Conservation (phyloP, 345 rosid species). For the Ailanthus altissimus region DNA sequence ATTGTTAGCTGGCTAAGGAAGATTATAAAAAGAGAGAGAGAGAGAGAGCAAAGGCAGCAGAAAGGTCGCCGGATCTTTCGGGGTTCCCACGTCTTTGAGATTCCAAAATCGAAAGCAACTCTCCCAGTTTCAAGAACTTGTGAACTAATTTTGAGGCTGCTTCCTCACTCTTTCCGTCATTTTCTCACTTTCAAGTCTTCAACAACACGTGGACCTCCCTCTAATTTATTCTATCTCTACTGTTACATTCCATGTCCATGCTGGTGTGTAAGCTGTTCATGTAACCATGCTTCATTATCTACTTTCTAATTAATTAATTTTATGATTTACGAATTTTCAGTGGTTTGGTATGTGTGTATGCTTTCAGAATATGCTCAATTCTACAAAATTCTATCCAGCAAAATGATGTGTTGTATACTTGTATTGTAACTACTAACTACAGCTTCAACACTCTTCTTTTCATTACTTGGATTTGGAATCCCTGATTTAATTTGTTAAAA, state of each 20-base stretch:
- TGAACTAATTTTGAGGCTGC: conserved; percentile 17
- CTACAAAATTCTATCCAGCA: too few species aligned
- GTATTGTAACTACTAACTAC: not conserved
- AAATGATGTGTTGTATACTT: too few species aligned
- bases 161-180: conserved; percentile 36
- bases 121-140: conserved; percentile 13
- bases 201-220: conserved; percentile 29
- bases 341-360: too few species aligned
- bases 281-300: not conserved
- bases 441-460: not conserved
- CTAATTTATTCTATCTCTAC: not conserved
- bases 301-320: not conserved
- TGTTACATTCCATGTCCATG: conserved; percentile 31
- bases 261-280: conserved; percentile 18
- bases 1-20: conserved; percentile 53
- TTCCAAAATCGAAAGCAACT: conserved; percentile 24
- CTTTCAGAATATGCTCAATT: too few species aligned
- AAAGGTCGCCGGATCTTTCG: conserved; percentile 46
- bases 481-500: not conserved
- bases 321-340: too few species aligned
- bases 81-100: conserved; percentile 47
- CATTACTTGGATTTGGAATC: not conserved
- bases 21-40: not conserved
- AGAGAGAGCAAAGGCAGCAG: conserved; percentile 31
- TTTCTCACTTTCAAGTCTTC: conserved; percentile 10